Percentiles rank a stretch among this genome's conserved stretches.
Evolutionary conservation across 2,329 filamentous ascomycete genomes (phyloP).

Genomic region (Monilinia vaccinii-corymbosi): DNA sequence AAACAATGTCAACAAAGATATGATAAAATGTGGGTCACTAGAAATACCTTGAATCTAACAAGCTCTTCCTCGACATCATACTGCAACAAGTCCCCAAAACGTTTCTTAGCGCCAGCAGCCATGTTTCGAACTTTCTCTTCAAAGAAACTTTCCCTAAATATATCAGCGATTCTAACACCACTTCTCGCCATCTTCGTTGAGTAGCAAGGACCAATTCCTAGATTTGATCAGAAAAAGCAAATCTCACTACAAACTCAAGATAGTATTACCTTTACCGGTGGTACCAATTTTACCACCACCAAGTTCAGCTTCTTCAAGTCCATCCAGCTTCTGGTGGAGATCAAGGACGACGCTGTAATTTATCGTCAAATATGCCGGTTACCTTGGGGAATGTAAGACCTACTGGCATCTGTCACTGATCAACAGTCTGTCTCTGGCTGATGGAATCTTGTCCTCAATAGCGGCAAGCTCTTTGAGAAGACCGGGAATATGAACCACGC

Average conservation of each 20-base stretch:
- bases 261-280: constrained; percentile 29
- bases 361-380: constrained; percentile 15
- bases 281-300: constrained; percentile 37
- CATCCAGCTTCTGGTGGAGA: constrained; percentile 58
- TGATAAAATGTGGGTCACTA: constrained; percentile 15
- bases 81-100: constrained; percentile 56
- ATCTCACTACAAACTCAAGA: constrained; percentile 13
- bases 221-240: neutral
- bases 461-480: constrained; percentile 58
- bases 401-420: constrained; percentile 41
- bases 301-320: constrained; percentile 51
- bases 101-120: constrained; percentile 54
- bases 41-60: constrained; percentile 39
- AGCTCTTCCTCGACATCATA: constrained; percentile 65
- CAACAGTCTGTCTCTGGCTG: constrained; percentile 49
- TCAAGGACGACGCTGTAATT: constrained; percentile 55
- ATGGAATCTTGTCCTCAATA: constrained; percentile 47
- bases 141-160: constrained; percentile 58
- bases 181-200: constrained; percentile 54
- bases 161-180: constrained; percentile 56
- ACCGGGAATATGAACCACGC: constrained; percentile 56
- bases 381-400: neutral
- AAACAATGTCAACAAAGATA: neutral
- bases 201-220: constrained; percentile 47
- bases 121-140: constrained; percentile 56